phyloP scores from a whole-genome alignment of 371 early-diverging fungal species.

The Blakeslea trispora region DNA sequence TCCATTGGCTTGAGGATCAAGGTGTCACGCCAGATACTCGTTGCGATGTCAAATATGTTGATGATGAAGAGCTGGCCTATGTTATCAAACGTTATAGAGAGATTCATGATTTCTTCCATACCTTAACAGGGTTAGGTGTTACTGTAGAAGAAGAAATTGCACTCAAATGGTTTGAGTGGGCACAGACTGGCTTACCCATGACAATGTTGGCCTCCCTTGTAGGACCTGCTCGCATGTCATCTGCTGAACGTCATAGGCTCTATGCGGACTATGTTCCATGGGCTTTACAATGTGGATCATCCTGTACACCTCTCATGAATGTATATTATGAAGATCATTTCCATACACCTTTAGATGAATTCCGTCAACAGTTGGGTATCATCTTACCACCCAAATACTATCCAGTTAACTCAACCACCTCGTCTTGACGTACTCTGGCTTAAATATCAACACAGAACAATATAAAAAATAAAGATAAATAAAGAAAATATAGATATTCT shows the following conservation, averaged over 20 bases:
- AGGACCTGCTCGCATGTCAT: conserved; percentile 75
- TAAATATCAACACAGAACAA: no score
- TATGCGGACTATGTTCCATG: conserved; percentile 82
- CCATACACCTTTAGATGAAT: conserved; percentile 67
- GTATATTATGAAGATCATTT: conserved; percentile 87
- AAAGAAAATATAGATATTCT: no score
- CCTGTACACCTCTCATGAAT: conserved; percentile 76
- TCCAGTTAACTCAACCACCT: not conserved
- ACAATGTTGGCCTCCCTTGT: conserved; percentile 77
- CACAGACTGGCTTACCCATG: conserved; percentile 91
- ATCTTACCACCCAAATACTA: conserved; percentile 34
- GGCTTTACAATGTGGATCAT: conserved; percentile 86
- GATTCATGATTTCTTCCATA: conserved; percentile 94
- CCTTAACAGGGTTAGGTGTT: conserved; percentile 81
- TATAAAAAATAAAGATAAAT: no score
- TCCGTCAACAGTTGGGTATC: conserved; percentile 71
- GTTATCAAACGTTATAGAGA: conserved; percentile 93
- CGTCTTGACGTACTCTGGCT: no score
- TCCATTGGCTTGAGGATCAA: conserved; percentile 75
- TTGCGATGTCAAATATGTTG: conserved; percentile 80
- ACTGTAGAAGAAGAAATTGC: conserved; percentile 92
- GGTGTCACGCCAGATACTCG: conserved; percentile 86
- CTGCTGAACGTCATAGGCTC: conserved; percentile 63
- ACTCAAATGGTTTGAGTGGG: conserved; percentile 93
- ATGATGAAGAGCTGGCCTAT: conserved; percentile 90